Evolutionary conservation across 2,329 filamentous ascomycete species (phyloP).

Genomic region (Verticillium isaacii): DNA sequence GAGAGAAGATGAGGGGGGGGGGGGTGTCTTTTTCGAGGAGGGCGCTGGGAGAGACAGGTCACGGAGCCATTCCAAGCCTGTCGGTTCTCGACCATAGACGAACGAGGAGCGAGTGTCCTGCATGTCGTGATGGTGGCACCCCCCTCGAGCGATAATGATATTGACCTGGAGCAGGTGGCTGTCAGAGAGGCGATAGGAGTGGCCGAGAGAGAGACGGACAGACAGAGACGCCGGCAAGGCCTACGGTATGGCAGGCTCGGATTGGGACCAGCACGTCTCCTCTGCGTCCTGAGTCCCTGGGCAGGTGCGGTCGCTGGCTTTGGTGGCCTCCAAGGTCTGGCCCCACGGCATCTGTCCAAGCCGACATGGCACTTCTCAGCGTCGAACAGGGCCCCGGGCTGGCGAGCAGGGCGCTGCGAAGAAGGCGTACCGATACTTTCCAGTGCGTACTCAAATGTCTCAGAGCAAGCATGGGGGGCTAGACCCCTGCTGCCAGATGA

Average conservation of each 20-base stretch:
- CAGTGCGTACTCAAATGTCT: background rate
- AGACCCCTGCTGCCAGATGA: constrained; percentile 1
- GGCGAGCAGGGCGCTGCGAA: background rate
- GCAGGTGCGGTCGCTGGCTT: background rate
- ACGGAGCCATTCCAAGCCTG: background rate
- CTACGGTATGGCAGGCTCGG: background rate
- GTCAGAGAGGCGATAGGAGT: background rate
- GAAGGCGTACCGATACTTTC: background rate
- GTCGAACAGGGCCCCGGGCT: background rate
- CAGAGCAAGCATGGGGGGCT: background rate
- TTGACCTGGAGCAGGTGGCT: background rate
- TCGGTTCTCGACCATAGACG: background rate
- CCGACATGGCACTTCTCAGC: background rate
- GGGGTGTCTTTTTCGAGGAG: background rate
- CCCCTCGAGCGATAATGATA: background rate
- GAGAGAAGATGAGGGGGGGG: background rate
- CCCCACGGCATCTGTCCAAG: background rate
- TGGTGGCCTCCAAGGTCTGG: background rate
- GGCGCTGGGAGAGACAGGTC: background rate
- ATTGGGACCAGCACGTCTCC: background rate
- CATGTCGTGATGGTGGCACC: background rate
- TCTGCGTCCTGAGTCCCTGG: background rate
- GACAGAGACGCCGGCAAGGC: background rate
- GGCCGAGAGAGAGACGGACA: background rate
- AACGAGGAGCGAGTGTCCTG: background rate